Percentiles rank a stretch among this genome's conserved stretches.
Evolutionary conservation across 1,284 basidiomycete genomes (phyloP).

Genomic region (Rhodotorula sp.): DNA sequence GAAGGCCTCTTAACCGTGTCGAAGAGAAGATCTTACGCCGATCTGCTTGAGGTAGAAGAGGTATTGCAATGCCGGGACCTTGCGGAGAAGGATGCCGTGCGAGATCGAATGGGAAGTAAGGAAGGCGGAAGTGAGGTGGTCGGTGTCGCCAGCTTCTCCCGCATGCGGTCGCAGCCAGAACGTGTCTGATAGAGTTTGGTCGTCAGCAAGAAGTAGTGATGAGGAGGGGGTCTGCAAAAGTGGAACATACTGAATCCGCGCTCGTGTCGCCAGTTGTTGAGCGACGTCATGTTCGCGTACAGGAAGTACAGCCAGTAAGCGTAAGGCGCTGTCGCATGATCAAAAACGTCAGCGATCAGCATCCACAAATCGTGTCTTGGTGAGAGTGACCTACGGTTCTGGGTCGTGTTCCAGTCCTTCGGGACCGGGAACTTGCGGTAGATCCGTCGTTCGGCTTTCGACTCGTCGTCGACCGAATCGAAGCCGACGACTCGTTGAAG

Average conservation of each 20-base stretch:
- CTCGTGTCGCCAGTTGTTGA: constrained; percentile 85
- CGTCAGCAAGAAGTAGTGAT: background rate
- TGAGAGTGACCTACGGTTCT: constrained; percentile 76
- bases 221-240: background rate
- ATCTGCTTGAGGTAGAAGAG: constrained; percentile 93
- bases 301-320: constrained; percentile 86
- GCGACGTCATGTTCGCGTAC: constrained; percentile 91
- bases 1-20: background rate
- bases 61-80: constrained; percentile 77
- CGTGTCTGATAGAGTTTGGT: constrained; percentile 58
- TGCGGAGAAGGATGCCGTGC: constrained; percentile 94
- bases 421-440: constrained; percentile 97
- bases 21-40: constrained; percentile 52
- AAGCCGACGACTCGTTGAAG: constrained; percentile 94
- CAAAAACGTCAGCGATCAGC: constrained; percentile 45
- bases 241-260: constrained; percentile 83
- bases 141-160: constrained; percentile 97
- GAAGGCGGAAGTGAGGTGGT: constrained; percentile 94
- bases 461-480: constrained; percentile 97
- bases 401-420: constrained; percentile 79
- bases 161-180: constrained; percentile 96
- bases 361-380: constrained; percentile 82
- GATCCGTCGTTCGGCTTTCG: constrained; percentile 84
- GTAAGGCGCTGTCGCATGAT: constrained; percentile 16
- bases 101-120: constrained; percentile 97